Evolutionary conservation across 2,329 filamentous ascomycete species (phyloP).

Genomic region (Fusarium sp.): DNA sequence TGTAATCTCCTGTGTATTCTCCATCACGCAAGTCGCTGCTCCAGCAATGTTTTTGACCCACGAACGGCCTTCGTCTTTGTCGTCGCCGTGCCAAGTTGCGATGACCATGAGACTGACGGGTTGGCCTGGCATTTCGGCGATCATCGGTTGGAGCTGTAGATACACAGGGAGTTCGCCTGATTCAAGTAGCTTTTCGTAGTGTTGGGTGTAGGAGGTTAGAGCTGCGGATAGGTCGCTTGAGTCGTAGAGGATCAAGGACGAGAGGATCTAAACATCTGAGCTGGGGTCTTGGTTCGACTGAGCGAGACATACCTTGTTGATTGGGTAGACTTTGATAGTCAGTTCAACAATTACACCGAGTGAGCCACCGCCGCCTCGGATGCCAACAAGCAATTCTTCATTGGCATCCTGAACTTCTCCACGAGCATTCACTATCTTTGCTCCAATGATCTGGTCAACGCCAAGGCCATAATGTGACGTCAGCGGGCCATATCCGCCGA

Average conservation of each 20-base stretch:
- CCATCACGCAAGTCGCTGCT: neutral
- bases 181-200: neutral
- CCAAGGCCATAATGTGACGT: neutral
- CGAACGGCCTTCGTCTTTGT: fast-evolving
- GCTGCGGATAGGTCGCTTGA: neutral
- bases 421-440: neutral
- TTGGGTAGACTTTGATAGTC: neutral
- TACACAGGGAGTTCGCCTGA: fast-evolving
- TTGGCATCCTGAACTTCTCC: neutral
- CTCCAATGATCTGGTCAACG: slow-evolving; percentile 15
- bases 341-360: slow-evolving; percentile 9
- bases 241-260: neutral
- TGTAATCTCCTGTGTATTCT: neutral
- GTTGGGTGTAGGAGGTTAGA: neutral
- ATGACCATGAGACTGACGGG: neutral
- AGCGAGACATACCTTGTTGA: neutral
- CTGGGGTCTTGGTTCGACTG: fast-evolving
- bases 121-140: neutral
- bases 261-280: neutral
- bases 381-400: neutral
- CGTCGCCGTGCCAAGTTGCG: neutral
- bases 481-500: slow-evolving; percentile 13
- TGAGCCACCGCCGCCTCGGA: slow-evolving; percentile 10
- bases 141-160: neutral
- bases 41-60: neutral